These are phyloP conservation scores for Cryptococcus neoformans DNA, from an alignment of 1,284 basidiomycete species.

Conservation along the genomic window DNA sequence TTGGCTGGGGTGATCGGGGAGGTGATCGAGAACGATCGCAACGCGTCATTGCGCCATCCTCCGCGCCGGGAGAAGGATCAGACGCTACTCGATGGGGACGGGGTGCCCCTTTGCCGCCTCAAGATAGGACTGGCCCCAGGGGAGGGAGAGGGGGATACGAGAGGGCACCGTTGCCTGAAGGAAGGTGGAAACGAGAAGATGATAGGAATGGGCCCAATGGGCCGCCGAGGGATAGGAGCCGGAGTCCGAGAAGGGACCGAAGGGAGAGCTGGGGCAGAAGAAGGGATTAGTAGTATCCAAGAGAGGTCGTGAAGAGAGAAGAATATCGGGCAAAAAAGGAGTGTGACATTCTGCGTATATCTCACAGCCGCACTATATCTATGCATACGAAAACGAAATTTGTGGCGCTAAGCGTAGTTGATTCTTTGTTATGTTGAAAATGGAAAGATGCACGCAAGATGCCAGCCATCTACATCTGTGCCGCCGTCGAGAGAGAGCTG, in stretches of 20 bases:
- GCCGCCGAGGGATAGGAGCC: constrained; percentile 3
- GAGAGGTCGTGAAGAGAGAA: background rate
- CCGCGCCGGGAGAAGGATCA: background rate
- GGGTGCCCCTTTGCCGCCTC: constrained; percentile 25
- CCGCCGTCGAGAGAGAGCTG: too few species aligned
- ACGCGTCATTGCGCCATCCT: background rate
- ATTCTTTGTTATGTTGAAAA: too few species aligned
- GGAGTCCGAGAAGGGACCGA: constrained; percentile 8
- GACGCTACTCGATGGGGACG: constrained; percentile 16
- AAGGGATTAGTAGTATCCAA: background rate
- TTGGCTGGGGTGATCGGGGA: background rate
- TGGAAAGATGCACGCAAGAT: too few species aligned
- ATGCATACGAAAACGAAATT: too few species aligned
- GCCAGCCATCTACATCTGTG: too few species aligned
- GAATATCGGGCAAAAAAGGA: background rate
- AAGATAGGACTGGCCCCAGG: constrained; percentile 7
- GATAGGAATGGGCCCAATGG: background rate
- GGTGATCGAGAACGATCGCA: background rate
- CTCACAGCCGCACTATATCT: too few species aligned
- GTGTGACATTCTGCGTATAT: background rate
- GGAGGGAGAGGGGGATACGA: constrained; percentile 9
- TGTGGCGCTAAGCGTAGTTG: too few species aligned
- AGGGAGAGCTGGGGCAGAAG: constrained; percentile 10
- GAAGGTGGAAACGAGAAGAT: constrained; percentile 21
- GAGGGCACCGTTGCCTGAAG: constrained; percentile 2